Base-by-base conservation (phyloP, 495 filamentous ascomycete genomes). In the Oidiodendron maius region DNA sequence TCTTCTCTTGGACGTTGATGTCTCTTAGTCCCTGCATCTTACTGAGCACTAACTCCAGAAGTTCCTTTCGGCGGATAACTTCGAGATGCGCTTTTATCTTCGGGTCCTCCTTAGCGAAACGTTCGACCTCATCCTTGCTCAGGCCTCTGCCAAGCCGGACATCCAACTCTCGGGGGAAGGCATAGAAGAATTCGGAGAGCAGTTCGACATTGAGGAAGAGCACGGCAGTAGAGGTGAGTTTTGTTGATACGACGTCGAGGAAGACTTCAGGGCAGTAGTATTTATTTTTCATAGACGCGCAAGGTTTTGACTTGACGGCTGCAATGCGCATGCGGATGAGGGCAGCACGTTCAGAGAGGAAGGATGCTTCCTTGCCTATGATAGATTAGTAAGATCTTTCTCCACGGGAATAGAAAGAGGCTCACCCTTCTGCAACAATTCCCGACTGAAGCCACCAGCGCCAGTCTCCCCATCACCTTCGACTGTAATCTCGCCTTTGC, bases 201-300 rank as follows among this genome's bases (percentile, higher is more conserved):
- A 99, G 77, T 69, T 99, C 93, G 28, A 96, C 94, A 56, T 99
- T 96, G 9, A 99, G 79, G 75, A 99, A 99, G 0, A 99, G 78
- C 9, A 97, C 94, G 10, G 93, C 91, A 0, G 91, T 97, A 3
- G 87, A 82, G 13, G 90, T 90, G 46, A 99, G 82, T 67, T 97
- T 96, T 59, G 94, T 87, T 23, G 93, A 89, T 10, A 96, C 93
- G 9, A 94, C 87, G 61, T 99, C 93, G 22, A 99, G 81, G 74
- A 99, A 97, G 48, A 97, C 76, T 65, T 99, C 93, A 0, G 93
- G 93, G 63, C 93, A 99, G 69, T 90, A 78, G 72, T 97, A 96
- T 72, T 95, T 95, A 71, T 93, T 93, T 51, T 82, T 80, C 50
- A 80, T 73, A 50, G 70, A 75, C 53, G 83, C 74, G 70, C 93